phyloP scores from a whole-genome alignment of 2,329 filamentous ascomycete species.

The Aspergillus intermedius region DNA sequence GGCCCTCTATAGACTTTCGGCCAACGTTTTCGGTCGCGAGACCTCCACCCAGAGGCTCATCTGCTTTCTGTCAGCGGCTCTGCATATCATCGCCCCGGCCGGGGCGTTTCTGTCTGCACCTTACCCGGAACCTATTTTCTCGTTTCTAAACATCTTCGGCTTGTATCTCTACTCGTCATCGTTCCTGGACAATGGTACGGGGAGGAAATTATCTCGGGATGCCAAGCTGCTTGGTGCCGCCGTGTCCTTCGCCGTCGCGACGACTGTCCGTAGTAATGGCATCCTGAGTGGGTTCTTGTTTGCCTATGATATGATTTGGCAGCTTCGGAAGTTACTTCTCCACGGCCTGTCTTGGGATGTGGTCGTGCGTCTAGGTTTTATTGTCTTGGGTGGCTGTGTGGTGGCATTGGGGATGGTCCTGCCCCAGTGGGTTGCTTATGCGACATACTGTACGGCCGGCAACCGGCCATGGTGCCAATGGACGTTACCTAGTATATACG shows the following conservation, averaged over 20 bases:
- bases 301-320: slow-evolving; percentile 52
- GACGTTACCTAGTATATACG: slow-evolving; percentile 77
- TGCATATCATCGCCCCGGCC: slow-evolving; percentile 81
- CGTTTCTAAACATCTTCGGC: slow-evolving; percentile 68
- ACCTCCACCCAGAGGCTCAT: slow-evolving; percentile 23
- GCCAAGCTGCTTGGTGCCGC: slow-evolving; percentile 57
- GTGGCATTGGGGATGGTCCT: slow-evolving; percentile 61
- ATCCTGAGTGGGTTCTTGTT: slow-evolving; percentile 74
- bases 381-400: slow-evolving; percentile 60
- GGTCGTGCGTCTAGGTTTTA: slow-evolving; percentile 50
- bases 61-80: slow-evolving; percentile 57
- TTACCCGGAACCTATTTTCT: slow-evolving; percentile 74
- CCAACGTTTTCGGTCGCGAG: slow-evolving; percentile 46
- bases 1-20: slow-evolving; percentile 61
- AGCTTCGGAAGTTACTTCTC: slow-evolving; percentile 37
- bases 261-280: slow-evolving; percentile 76
- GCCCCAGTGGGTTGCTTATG: slow-evolving; percentile 72
- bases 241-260: slow-evolving; percentile 63
- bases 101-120: slow-evolving; percentile 85
- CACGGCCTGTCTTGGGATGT: slow-evolving; percentile 31
- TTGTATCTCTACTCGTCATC: slow-evolving; percentile 60
- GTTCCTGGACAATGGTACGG: slow-evolving; percentile 24
- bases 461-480: slow-evolving; percentile 66
- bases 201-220: slow-evolving; percentile 32
- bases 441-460: slow-evolving; percentile 55